Evolutionary conservation across 1,284 basidiomycete genomes (phyloP), one percentile per base, ranked within the genome.

Genomic region (Taiwanofungus camphoratus): DNA sequence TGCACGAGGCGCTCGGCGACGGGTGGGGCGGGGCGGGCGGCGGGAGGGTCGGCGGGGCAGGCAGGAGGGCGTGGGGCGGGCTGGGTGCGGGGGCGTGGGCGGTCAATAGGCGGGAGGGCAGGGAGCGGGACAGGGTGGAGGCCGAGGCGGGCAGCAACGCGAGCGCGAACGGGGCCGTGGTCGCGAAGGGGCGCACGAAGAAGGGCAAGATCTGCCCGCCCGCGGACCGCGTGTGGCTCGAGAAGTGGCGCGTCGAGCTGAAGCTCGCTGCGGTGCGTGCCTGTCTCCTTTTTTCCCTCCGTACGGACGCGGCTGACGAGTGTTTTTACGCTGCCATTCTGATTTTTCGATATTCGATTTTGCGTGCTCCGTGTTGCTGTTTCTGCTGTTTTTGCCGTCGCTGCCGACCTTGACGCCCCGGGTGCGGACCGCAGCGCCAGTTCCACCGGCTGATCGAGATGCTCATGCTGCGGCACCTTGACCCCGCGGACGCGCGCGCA

Each of bases 391-490:
- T 26, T 21, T 42, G 44, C 33, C 31, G 22, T 32, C 45, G 50
- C 26, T 32, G 39, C 36, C 44, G 45, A 49, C 32, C 40, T 38
- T 31, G 44, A 44, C 35, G n/a, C n/a, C n/a, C n/a, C n/a, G n/a
- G n/a, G n/a, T n/a, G n/a, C n/a, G n/a, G n/a, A n/a, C 45, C 53
- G 34, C 63, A 95, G 85, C 80, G 95, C 39, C 95, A 99, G 71
- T 99, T 96, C 66, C 75, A 88, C 36, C 79, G 95, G 23, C 73
- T 98, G 24, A 67, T 92, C 30, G 95, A 99, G 66, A 97, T 98
- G 91, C 72, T 96, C 18, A 77, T 89, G 41, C 73, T 95, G 49
- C 66, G 82, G 50, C 75, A 82, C 32, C 69, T 97, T 46, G 79
- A 91, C 53, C 70, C 77, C 5, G 58, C 66, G 8, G 82, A 95